Conservation (phyloP, 495 filamentous ascomycete genomes). For the Hypoxylon crocopeplum region DNA sequence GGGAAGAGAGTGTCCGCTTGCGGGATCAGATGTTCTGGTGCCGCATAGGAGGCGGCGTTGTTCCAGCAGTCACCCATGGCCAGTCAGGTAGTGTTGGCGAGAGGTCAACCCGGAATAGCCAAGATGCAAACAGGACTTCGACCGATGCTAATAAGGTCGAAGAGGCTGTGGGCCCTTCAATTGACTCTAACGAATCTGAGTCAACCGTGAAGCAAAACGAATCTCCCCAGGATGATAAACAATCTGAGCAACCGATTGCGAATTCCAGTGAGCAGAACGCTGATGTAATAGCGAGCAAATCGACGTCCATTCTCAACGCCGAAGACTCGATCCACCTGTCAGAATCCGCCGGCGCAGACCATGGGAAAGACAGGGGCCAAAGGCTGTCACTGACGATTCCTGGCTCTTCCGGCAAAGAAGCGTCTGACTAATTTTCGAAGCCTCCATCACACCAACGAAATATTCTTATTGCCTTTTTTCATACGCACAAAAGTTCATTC, state of each 20-base stretch:
- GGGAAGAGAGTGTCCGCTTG: constrained; percentile 90
- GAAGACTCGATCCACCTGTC: constrained; percentile 5
- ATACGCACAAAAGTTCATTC: constrained; percentile 21
- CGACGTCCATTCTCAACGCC: not conserved
- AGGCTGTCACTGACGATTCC: constrained; percentile 36
- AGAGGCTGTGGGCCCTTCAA: constrained; percentile 1
- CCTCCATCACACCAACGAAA: constrained; percentile 16
- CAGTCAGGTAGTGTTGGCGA: constrained; percentile 31
- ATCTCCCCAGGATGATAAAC: constrained; percentile 11
- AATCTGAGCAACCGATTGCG: constrained; percentile 1
- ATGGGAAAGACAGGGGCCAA: constrained; percentile 19
- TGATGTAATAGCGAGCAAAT: not conserved
- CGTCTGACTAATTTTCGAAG: constrained; percentile 16
- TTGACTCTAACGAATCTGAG: constrained; percentile 9
- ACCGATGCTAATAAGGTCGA: constrained; percentile 6
- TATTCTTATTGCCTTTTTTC: constrained; percentile 17
- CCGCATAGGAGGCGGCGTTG: constrained; percentile 84
- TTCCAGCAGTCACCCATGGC: constrained; percentile 64
- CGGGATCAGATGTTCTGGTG: constrained; percentile 97
- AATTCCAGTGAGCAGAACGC: not conserved
- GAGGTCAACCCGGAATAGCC: constrained; percentile 21
- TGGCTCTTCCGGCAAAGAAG: constrained; percentile 10
- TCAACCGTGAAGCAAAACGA: constrained; percentile 14
- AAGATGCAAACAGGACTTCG: constrained; percentile 17
- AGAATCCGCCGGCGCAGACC: constrained; percentile 6